These are phyloP conservation scores for Boletus vinaceobasis DNA, from an alignment of 768 basidiomycete species.

Conservation along the genomic window DNA sequence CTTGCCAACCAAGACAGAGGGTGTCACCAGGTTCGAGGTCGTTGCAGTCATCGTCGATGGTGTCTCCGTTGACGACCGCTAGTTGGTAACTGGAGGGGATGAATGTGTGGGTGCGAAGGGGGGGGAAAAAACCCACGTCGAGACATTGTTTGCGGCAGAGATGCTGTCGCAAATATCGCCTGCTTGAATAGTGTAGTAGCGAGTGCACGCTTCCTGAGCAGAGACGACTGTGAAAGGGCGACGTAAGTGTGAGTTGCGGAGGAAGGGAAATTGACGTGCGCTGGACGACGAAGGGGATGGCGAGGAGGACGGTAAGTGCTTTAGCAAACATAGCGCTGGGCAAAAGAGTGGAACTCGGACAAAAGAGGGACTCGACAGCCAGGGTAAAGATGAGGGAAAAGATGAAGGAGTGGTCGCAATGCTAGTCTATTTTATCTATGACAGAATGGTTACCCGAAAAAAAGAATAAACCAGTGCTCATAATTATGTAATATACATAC, in stretches of 20 bases:
- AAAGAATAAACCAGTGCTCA: neutral
- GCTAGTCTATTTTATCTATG: neutral
- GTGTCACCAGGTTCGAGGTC: slow-evolving; percentile 51
- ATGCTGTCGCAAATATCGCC: slow-evolving; percentile 74
- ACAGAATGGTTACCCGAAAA: slow-evolving; percentile 1
- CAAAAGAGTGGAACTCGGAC: slow-evolving; percentile 11
- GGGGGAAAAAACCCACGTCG: slow-evolving; percentile 47
- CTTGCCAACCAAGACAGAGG: slow-evolving; percentile 60
- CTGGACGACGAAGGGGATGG: slow-evolving; percentile 45
- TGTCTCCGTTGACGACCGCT: slow-evolving; percentile 51
- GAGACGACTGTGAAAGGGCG: slow-evolving; percentile 14
- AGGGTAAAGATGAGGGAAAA: neutral
- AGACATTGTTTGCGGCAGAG: slow-evolving; percentile 58
- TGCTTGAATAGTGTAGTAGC: slow-evolving; percentile 54
- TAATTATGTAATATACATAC: slow-evolving; percentile 15
- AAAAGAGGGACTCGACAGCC: slow-evolving; percentile 18
- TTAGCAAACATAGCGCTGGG: slow-evolving; percentile 35
- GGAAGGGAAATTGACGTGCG: slow-evolving; percentile 28
- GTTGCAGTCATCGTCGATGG: slow-evolving; percentile 51
- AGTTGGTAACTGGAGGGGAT: slow-evolving; percentile 62
- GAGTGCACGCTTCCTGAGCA: slow-evolving; percentile 42
- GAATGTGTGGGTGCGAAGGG: neutral
- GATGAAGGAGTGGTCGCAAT: neutral
- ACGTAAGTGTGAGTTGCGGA: slow-evolving; percentile 1
- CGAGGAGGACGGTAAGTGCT: slow-evolving; percentile 40